Conservation (phyloP, 495 filamentous ascomycete species). For the Penicillium turbatum region DNA sequence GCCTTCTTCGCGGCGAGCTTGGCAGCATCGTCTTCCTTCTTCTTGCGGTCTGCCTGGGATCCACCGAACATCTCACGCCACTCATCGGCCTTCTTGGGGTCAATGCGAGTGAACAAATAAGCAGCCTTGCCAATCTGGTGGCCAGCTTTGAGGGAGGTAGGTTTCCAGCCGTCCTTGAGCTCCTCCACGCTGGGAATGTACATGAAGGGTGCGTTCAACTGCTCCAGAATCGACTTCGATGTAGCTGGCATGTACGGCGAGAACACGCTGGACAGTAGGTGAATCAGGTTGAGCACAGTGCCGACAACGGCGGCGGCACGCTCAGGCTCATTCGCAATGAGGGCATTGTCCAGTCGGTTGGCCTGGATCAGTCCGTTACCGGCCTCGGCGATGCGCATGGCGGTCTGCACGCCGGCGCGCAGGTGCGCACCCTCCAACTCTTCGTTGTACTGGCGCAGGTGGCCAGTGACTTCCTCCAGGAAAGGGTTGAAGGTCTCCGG, state of each 20-base stretch:
- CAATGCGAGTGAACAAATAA: constrained; percentile 80
- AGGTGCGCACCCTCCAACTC: constrained; percentile 73
- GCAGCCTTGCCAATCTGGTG: constrained; percentile 79
- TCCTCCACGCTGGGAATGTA: constrained; percentile 55
- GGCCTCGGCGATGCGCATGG: constrained; percentile 64
- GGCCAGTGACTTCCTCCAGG: constrained; percentile 53
- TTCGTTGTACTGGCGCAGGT: constrained; percentile 64
- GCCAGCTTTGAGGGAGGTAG: constrained; percentile 57
- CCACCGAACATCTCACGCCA: constrained; percentile 83
- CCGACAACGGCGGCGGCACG: constrained; percentile 73
- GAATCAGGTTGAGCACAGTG: constrained; percentile 73
- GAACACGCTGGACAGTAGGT: constrained; percentile 71
- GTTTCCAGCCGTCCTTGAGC: constrained; percentile 53
- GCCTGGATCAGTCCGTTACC: constrained; percentile 82
- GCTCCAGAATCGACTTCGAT: constrained; percentile 65
- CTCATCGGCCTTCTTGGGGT: constrained; percentile 72
- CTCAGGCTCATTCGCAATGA: constrained; percentile 67
- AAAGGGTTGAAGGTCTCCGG: constrained; percentile 41
- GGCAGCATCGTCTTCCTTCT: constrained; percentile 65
- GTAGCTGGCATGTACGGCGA: constrained; percentile 84
- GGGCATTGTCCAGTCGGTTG: constrained; percentile 77
- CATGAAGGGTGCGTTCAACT: constrained; percentile 62
- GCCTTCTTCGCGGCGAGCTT: constrained; percentile 52
- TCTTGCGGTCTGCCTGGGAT: constrained; percentile 55
- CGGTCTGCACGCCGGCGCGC: constrained; percentile 63